phyloP scores from a whole-genome alignment of 345 rosid genomes.

The Zanthoxylum bungeanum region DNA sequence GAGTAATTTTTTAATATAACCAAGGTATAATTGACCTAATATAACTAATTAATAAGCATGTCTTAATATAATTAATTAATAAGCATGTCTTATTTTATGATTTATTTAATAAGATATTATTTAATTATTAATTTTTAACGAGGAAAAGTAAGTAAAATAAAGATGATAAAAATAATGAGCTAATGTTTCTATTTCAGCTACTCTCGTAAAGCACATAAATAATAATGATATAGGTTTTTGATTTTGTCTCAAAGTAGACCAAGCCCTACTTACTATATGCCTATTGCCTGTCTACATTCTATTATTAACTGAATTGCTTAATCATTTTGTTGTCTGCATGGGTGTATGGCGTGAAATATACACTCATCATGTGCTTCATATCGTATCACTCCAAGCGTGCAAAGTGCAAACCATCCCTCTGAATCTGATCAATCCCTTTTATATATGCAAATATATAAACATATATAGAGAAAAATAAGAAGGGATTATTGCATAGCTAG shows the following conservation, averaged over 20 bases:
- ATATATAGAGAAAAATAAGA: background rate
- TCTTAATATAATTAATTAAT: too few relatives aligned
- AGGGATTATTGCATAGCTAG: slow-evolving; percentile 4
- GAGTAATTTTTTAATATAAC: too few relatives aligned
- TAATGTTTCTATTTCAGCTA: too few relatives aligned
- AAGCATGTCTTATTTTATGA: too few relatives aligned
- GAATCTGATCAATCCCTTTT: background rate
- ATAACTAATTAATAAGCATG: too few relatives aligned
- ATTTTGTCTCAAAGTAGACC: slow-evolving; percentile 15
- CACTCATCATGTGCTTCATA: slow-evolving; percentile 43
- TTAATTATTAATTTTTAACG: too few relatives aligned
- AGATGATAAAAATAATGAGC: too few relatives aligned
- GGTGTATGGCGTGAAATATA: slow-evolving; percentile 44
- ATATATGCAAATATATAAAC: too few relatives aligned
- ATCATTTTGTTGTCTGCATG: slow-evolving; percentile 50
- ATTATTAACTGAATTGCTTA: slow-evolving; percentile 4
- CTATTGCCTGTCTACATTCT: background rate
- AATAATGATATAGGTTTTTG: slow-evolving; percentile 2
- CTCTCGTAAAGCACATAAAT: slow-evolving; percentile 13
- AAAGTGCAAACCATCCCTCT: slow-evolving; percentile 13
- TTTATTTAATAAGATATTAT: too few relatives aligned
- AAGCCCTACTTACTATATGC: slow-evolving; percentile 25
- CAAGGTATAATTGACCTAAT: too few relatives aligned
- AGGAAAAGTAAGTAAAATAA: too few relatives aligned
- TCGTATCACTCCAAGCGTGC: slow-evolving; percentile 26